These are phyloP conservation scores for Phytophthora cryptogea DNA, from an alignment of 352 stramenopile species.

Conservation along the genomic window DNA sequence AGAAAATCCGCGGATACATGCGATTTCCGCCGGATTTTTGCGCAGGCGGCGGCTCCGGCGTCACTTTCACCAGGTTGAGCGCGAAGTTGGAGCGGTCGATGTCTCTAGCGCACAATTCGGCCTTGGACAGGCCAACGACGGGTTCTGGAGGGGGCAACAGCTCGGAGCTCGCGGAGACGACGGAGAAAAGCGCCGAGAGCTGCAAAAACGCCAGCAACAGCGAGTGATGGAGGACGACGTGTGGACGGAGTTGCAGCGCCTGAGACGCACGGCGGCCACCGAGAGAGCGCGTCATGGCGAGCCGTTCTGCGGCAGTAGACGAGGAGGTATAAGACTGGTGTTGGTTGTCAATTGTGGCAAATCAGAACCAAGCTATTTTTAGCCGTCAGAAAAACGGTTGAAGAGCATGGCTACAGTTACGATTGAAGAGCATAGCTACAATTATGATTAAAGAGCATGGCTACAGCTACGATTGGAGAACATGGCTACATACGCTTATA, in stretches of 20 bases:
- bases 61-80: conserved; percentile 52
- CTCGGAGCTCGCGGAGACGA: conserved; percentile 8
- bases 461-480: not conserved
- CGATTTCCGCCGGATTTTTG: conserved; percentile 8
- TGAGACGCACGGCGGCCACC: not conserved
- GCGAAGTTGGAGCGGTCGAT: conserved; percentile 43
- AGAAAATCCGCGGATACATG: conserved; percentile 65
- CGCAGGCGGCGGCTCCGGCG: conserved; percentile 20
- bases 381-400: not conserved
- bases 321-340: conserved; percentile 6
- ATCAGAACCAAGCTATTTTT: conserved; percentile 11
- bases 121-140: conserved; percentile 38
- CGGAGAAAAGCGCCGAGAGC: conserved; percentile 7
- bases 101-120: conserved; percentile 61
- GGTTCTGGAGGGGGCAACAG: conserved; percentile 14
- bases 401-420: not conserved
- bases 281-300: conserved; percentile 10
- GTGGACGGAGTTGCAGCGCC: not conserved
- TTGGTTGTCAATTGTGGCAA: conserved; percentile 14
- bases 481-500: not conserved
- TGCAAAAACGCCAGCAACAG: conserved; percentile 14
- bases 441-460: not conserved
- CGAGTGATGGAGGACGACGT: conserved; percentile 1
- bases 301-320: not conserved
- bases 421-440: not conserved